Percentiles rank a stretch among this genome's conserved stretches.
Evolutionary conservation across 148 eudicot genomes (phyloP).

Genomic region (Agrostemma githago): DNA sequence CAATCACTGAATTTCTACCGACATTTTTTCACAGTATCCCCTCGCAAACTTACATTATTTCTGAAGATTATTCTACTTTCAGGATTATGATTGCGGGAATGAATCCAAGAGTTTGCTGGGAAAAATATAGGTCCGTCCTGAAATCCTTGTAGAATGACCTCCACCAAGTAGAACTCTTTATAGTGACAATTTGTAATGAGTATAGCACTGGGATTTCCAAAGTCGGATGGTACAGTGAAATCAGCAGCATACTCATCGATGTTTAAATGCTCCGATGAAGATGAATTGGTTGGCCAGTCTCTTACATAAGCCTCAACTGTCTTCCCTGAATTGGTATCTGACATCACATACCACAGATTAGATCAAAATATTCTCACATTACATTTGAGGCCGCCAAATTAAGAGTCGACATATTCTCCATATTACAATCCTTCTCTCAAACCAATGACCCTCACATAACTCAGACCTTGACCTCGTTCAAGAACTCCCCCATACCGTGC

Average conservation of each 20-base stretch:
- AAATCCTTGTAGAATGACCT: slow-evolving; percentile 61
- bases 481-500: too few relatives aligned
- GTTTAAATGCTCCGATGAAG: slow-evolving; percentile 38
- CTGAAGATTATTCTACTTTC: slow-evolving; percentile 84
- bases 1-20: not conserved
- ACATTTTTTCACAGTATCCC: not conserved
- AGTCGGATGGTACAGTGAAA: slow-evolving; percentile 57
- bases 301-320: slow-evolving; percentile 54
- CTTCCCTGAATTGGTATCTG: slow-evolving; percentile 76
- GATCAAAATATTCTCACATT: too few relatives aligned
- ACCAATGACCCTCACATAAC: not conserved
- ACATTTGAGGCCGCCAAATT: too few relatives aligned
- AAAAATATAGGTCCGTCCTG: slow-evolving; percentile 51
- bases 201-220: slow-evolving; percentile 80
- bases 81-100: slow-evolving; percentile 61
- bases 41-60: slow-evolving; percentile 44
- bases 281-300: slow-evolving; percentile 47
- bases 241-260: slow-evolving; percentile 55
- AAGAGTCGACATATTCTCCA: not conserved
- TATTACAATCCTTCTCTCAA: too few relatives aligned
- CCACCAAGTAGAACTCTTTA: slow-evolving; percentile 72
- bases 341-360: slow-evolving; percentile 14
- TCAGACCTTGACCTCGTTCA: not conserved
- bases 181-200: slow-evolving; percentile 60
- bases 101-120: slow-evolving; percentile 84